Evolutionary conservation across 192 early-diverging fungal species (phyloP).

Genomic region (Diversispora eburnea): DNA sequence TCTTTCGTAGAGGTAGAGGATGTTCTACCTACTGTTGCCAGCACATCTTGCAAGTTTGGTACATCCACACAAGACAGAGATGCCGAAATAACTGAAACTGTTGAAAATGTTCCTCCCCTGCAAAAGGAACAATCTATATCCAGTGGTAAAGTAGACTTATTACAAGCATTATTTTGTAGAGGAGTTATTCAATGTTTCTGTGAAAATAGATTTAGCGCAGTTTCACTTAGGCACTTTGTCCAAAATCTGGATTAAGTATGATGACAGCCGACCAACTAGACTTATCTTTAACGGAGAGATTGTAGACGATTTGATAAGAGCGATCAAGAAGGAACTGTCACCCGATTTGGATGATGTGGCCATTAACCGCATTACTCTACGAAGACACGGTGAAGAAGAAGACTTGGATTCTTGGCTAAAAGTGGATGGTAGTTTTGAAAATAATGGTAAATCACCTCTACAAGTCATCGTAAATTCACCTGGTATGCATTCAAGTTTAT

Average conservation of each 20-base stretch:
- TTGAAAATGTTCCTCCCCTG: neutral
- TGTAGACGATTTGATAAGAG: constrained; percentile 1
- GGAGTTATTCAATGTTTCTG: neutral
- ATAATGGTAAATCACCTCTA: neutral
- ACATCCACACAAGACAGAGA: too few species aligned
- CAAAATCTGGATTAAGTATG: constrained; percentile 10
- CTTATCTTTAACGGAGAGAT: neutral
- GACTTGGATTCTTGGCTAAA: neutral
- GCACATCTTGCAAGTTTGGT: too few species aligned
- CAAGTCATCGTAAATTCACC: constrained; percentile 20
- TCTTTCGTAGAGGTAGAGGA: too few species aligned
- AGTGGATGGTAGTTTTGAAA: neutral
- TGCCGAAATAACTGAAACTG: too few species aligned
- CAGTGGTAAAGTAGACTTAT: constrained; percentile 25
- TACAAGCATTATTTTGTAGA: constrained; percentile 16
- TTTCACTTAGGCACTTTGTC: too few species aligned
- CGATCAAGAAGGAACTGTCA: constrained; percentile 8
- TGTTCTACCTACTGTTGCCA: too few species aligned
- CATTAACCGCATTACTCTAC: neutral
- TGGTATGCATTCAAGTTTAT: constrained; percentile 8
- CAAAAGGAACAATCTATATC: constrained; percentile 6
- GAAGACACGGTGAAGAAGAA: constrained; percentile 2
- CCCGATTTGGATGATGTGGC: constrained; percentile 4
- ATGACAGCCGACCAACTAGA: neutral
- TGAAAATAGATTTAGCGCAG: neutral